Percentiles rank a stretch among this genome's conserved stretches.
phyloP scores from a whole-genome alignment of 768 basidiomycete genomes.

The Lactarius indigo region DNA sequence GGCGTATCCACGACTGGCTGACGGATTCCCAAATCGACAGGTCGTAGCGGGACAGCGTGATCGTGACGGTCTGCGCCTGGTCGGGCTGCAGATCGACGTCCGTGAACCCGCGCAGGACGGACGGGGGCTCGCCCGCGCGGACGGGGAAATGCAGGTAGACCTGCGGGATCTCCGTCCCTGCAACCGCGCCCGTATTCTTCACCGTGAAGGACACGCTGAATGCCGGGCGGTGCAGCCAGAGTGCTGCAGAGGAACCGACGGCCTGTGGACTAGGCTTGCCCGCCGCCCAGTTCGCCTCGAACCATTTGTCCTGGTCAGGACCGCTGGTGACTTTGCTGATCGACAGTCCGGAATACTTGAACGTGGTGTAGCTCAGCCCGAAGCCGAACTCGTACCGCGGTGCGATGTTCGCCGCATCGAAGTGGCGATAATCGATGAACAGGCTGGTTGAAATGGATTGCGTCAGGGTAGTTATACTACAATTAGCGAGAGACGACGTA shows the following conservation, averaged over 20 bases:
- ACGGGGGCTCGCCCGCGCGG: constrained; percentile 65
- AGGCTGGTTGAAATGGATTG: constrained; percentile 17
- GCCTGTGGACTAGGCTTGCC: constrained; percentile 53
- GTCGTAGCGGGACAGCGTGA: constrained; percentile 27
- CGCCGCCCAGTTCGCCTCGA: constrained; percentile 53
- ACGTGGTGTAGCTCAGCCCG: constrained; percentile 82
- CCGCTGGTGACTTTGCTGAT: constrained; percentile 39
- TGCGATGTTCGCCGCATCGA: constrained; percentile 56
- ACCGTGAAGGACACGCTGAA: constrained; percentile 62
- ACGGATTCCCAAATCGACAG: constrained; percentile 35
- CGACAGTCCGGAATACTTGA: constrained; percentile 60
- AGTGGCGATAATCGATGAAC: constrained; percentile 37
- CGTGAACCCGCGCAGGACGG: constrained; percentile 42
- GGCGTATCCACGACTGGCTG: constrained; percentile 35
- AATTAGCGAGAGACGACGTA: constrained; percentile 21
- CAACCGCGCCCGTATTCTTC: constrained; percentile 55
- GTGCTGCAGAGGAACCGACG: constrained; percentile 56
- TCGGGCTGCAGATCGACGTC: constrained; percentile 27
- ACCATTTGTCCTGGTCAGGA: constrained; percentile 34
- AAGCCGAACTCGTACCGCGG: constrained; percentile 90
- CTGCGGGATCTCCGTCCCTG: constrained; percentile 74
- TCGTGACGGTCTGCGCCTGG: constrained; percentile 19
- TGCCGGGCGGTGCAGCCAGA: constrained; percentile 71
- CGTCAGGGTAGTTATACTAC: neutral
- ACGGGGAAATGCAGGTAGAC: constrained; percentile 68